Evolutionary conservation across 495 filamentous ascomycete species (phyloP).

Genomic region (Neurospora tetraspora): DNA sequence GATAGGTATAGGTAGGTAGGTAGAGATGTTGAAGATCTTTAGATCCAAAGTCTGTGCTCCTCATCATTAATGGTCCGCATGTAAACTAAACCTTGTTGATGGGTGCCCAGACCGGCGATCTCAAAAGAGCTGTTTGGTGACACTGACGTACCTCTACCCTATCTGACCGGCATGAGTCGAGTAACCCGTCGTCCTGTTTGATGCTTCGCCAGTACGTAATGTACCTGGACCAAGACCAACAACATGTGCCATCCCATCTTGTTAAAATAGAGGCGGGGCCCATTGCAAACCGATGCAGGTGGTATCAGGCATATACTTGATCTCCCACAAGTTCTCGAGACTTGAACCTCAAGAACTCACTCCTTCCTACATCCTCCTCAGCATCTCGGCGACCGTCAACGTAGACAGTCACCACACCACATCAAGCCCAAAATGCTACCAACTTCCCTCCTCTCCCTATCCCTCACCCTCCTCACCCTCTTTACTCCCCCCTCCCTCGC

Average conservation of each 20-base stretch:
- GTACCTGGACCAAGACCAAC: background rate
- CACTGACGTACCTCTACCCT: background rate
- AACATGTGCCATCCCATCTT: background rate
- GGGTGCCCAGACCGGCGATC: background rate
- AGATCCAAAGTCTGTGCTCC: background rate
- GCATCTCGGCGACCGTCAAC: background rate
- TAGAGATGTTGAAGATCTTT: background rate
- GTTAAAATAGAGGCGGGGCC: background rate
- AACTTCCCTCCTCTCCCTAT: background rate
- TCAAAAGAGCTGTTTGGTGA: background rate
- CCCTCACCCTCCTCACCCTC: background rate
- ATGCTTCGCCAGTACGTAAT: background rate
- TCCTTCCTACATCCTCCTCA: background rate
- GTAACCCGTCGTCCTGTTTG: background rate
- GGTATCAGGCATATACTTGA: background rate
- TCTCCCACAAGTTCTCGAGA: background rate
- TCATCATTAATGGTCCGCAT: background rate
- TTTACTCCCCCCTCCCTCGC: background rate
- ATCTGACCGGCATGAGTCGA: background rate
- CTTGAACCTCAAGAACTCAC: background rate
- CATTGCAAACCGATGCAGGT: background rate
- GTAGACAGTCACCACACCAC: background rate
- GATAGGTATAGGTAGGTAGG: background rate
- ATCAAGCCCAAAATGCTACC: background rate
- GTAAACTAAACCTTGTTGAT: background rate